These are phyloP conservation scores for Groenewaldozyma sp. DNA, from an alignment of 1,139 yeast genomes.

Conservation along the genomic window DNA sequence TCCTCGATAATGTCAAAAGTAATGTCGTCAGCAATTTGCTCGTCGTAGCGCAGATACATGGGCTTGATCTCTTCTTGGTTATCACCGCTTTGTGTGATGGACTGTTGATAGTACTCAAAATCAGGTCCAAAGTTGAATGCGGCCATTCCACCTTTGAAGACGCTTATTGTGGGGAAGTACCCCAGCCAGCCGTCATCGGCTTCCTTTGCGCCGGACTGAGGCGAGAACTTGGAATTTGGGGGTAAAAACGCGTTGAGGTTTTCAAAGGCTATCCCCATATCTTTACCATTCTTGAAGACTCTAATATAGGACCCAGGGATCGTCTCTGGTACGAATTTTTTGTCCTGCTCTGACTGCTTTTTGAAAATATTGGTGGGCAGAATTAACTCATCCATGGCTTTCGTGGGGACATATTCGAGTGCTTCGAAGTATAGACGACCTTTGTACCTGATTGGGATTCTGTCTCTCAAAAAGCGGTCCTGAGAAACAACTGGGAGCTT, in stretches of 20 bases:
- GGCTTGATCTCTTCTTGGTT: slow-evolving; percentile 33
- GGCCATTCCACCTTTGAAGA: slow-evolving; percentile 72
- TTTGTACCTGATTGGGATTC: slow-evolving; percentile 79
- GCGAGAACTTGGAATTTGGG: slow-evolving; percentile 40
- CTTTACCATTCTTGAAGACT: slow-evolving; percentile 70
- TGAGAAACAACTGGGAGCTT: not conserved
- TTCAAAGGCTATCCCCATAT: slow-evolving; percentile 55
- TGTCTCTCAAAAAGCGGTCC: slow-evolving; percentile 44
- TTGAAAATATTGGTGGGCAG: slow-evolving; percentile 39
- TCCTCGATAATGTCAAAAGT: slow-evolving; percentile 82
- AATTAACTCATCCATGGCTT: slow-evolving; percentile 63
- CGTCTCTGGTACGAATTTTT: slow-evolving; percentile 15
- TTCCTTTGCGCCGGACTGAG: slow-evolving; percentile 11
- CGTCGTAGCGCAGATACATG: slow-evolving; percentile 54
- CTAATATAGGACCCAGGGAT: slow-evolving; percentile 52
- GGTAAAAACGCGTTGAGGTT: slow-evolving; percentile 73
- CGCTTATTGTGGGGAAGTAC: slow-evolving; percentile 84
- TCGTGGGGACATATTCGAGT: slow-evolving; percentile 71
- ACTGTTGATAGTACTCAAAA: slow-evolving; percentile 39
- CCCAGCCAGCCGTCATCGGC: slow-evolving; percentile 78
- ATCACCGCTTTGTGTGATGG: too few species aligned
- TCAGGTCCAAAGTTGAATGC: slow-evolving; percentile 60
- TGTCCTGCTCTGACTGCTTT: slow-evolving; percentile 18
- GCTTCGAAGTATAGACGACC: slow-evolving; percentile 76
- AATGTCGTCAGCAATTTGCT: slow-evolving; percentile 70